phyloP scores from a whole-genome alignment of 2,329 filamentous ascomycete species.

The Epicoccum nigrum region DNA sequence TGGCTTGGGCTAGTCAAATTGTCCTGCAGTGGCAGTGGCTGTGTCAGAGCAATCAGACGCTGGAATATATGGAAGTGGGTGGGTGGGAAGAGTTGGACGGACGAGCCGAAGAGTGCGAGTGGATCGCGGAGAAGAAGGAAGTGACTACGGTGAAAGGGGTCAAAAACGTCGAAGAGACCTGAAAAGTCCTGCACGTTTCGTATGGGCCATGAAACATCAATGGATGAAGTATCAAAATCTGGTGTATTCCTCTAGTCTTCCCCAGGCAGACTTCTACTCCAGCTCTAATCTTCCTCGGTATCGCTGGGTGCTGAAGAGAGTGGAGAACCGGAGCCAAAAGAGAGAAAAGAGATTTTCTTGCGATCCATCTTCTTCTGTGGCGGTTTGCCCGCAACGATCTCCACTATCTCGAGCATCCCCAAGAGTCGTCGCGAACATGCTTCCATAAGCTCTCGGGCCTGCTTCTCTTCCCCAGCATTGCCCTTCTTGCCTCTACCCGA shows the following conservation, averaged over 20 bases:
- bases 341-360: slow-evolving; percentile 14
- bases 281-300: slow-evolving; percentile 20
- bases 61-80: slow-evolving; percentile 33
- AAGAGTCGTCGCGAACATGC: slow-evolving; percentile 44
- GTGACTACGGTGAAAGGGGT: background rate
- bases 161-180: background rate
- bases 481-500: slow-evolving; percentile 54
- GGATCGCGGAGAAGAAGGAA: slow-evolving; percentile 31
- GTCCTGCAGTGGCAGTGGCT: slow-evolving; percentile 40
- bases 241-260: too few species aligned
- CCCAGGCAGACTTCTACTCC: too few species aligned
- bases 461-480: slow-evolving; percentile 43
- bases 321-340: slow-evolving; percentile 29
- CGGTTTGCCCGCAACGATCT: slow-evolving; percentile 25
- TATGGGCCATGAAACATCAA: too few species aligned
- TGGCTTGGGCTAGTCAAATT: slow-evolving; percentile 18
- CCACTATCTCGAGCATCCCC: slow-evolving; percentile 43
- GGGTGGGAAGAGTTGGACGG: slow-evolving; percentile 34
- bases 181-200: too few species aligned
- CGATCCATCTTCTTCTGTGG: slow-evolving; percentile 14
- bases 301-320: slow-evolving; percentile 36
- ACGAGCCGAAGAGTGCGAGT: slow-evolving; percentile 32
- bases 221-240: too few species aligned
- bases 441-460: slow-evolving; percentile 43
- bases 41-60: slow-evolving; percentile 28